Evolutionary conservation across 2,329 filamentous ascomycete genomes (phyloP).

Genomic region (Keithomyces neogunnii): DNA sequence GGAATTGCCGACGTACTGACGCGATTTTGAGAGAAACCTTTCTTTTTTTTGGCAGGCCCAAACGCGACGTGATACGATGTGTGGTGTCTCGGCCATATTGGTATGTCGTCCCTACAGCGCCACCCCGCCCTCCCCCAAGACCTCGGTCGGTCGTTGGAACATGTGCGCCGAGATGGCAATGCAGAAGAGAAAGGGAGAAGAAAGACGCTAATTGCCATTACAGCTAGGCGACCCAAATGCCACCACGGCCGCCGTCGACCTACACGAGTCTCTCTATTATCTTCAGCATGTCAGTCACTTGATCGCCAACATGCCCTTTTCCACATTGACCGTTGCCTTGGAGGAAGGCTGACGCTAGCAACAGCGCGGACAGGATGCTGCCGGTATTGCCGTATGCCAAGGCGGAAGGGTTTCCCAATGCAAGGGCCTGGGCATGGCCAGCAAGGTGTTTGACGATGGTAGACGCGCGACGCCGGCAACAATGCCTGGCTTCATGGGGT

Average conservation of each 20-base stretch:
- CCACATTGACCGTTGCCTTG: slow-evolving; percentile 4
- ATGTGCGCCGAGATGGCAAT: too few species aligned
- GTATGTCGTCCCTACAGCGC: background rate
- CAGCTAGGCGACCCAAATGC: slow-evolving; percentile 25
- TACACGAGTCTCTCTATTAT: slow-evolving; percentile 65
- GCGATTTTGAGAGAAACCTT: too few species aligned
- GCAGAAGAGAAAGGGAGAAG: background rate
- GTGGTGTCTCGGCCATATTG: slow-evolving; percentile 6
- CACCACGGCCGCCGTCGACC: slow-evolving; percentile 47
- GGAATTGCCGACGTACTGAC: too few species aligned
- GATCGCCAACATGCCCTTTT: slow-evolving; percentile 12
- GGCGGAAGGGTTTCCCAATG: slow-evolving; percentile 80
- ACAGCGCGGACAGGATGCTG: slow-evolving; percentile 67
- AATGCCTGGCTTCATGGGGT: slow-evolving; percentile 64
- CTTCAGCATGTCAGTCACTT: slow-evolving; percentile 41
- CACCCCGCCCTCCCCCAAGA: background rate
- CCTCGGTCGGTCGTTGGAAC: too few species aligned
- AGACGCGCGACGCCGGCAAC: slow-evolving; percentile 44
- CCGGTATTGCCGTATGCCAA: slow-evolving; percentile 69
- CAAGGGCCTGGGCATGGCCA: slow-evolving; percentile 50
- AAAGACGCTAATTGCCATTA: background rate
- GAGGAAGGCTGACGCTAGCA: slow-evolving; percentile 26
- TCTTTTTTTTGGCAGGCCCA: too few species aligned
- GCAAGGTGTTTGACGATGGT: slow-evolving; percentile 68
- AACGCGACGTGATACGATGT: slow-evolving; percentile 1